Evolutionary conservation across 2,329 filamentous ascomycete species (phyloP).

Genomic region (Colletotrichum tamarilloi): DNA sequence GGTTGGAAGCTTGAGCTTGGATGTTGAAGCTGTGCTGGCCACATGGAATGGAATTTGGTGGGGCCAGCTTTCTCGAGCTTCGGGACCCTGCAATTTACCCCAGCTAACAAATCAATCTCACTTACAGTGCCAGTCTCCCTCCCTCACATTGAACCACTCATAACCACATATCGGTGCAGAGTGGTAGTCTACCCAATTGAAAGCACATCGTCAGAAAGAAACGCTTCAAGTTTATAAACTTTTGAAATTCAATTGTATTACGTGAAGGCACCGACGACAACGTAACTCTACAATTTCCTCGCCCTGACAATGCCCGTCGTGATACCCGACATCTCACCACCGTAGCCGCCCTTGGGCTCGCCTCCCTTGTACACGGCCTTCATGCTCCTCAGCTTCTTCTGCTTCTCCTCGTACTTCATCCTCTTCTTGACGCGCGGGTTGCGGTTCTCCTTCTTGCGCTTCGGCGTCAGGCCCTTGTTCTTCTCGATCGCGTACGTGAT

Average conservation of each 20-base stretch:
- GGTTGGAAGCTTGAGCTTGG: background rate
- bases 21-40: slow-evolving; percentile 26
- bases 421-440: slow-evolving; percentile 99
- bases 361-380: slow-evolving; percentile 88
- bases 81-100: background rate
- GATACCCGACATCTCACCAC: slow-evolving; percentile 93
- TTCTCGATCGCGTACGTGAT: slow-evolving; percentile 96
- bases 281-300: slow-evolving; percentile 77
- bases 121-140: background rate
- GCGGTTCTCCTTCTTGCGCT: slow-evolving; percentile 91
- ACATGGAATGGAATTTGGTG: slow-evolving; percentile 20
- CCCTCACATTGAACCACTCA: background rate
- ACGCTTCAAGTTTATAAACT: background rate
- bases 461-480: slow-evolving; percentile 94
- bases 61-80: slow-evolving; percentile 26
- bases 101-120: background rate
- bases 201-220: too few relatives aligned
- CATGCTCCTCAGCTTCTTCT: slow-evolving; percentile 94
- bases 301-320: slow-evolving; percentile 94
- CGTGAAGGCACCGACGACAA: slow-evolving; percentile 8
- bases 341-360: slow-evolving; percentile 86
- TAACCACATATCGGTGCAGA: background rate
- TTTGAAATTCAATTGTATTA: slow-evolving; percentile 33
- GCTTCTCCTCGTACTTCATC: slow-evolving; percentile 94
- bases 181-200: background rate